These are phyloP conservation scores for Diophrys sp. DNA, from an alignment of 73 alveolate species.

Conservation along the genomic window DNA sequence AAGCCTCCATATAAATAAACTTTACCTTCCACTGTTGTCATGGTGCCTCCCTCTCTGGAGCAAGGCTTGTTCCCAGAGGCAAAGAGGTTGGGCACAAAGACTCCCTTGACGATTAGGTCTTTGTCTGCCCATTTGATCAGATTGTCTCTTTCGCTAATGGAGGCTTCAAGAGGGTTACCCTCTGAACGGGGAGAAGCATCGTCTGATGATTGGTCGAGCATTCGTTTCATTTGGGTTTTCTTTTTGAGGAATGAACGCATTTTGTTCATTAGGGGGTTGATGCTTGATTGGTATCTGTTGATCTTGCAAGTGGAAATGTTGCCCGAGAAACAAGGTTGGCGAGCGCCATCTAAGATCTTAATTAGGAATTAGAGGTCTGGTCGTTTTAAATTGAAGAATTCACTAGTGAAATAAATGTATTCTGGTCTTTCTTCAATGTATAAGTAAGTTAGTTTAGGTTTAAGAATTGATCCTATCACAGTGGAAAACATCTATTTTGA, in stretches of 20 bases:
- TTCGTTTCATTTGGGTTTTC: neutral
- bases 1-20: constrained; percentile 5
- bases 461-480: neutral
- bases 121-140: neutral
- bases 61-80: neutral
- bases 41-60: constrained; percentile 9
- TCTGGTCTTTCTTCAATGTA: neutral
- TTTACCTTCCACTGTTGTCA: neutral
- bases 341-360: neutral
- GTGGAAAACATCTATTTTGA: neutral
- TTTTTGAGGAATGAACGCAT: neutral
- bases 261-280: neutral
- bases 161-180: neutral
- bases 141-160: no score
- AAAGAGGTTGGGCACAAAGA: neutral
- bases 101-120: neutral
- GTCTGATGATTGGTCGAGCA: neutral
- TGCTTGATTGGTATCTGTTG: neutral
- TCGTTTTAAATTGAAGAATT: neutral
- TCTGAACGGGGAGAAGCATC: neutral
- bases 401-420: neutral
- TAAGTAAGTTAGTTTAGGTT: neutral
- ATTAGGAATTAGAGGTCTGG: neutral
- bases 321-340: neutral
- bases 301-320: neutral